Percentiles rank a stretch among this genome's conserved stretches.
These are phyloP conservation scores for Astrothelium macrocarpum DNA, from an alignment of 495 filamentous ascomycete species.

Conservation along the genomic window DNA sequence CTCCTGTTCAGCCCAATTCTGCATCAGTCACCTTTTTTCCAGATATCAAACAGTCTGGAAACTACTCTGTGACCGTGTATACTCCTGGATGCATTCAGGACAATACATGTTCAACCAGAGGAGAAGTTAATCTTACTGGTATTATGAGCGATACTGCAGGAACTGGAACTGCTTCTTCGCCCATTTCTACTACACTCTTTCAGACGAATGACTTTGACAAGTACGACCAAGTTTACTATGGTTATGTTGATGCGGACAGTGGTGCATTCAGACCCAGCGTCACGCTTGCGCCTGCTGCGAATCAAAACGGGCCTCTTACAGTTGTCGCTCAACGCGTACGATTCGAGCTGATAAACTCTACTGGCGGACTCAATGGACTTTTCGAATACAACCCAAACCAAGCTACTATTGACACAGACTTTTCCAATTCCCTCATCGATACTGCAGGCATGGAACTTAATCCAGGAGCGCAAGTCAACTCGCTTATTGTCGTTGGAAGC, in stretches of 20 bases:
- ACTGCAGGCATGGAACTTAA: conserved; percentile 59
- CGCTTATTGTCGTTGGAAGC: conserved; percentile 48
- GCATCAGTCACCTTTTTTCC: conserved; percentile 62
- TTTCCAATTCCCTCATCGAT: conserved; percentile 63
- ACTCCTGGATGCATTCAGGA: conserved; percentile 86
- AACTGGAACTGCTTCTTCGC: conserved; percentile 34
- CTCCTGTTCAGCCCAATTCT: conserved; percentile 36
- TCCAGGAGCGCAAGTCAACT: conserved; percentile 52
- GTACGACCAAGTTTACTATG: conserved; percentile 82
- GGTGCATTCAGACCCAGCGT: conserved; percentile 69
- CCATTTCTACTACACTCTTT: conserved; percentile 46
- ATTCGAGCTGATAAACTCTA: conserved; percentile 61
- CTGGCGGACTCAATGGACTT: conserved; percentile 72
- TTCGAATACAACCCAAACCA: conserved; percentile 76
- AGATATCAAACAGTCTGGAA: conserved; percentile 78
- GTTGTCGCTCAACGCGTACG: conserved; percentile 79
- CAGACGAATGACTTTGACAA: conserved; percentile 94
- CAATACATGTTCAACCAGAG: conserved; percentile 61
- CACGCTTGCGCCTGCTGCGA: conserved; percentile 59
- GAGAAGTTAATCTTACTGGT: conserved; percentile 70
- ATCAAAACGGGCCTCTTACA: conserved; percentile 55
- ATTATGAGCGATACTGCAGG: conserved; percentile 39
- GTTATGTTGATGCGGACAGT: conserved; percentile 66
- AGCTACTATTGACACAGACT: conserved; percentile 49
- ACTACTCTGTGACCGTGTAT: conserved; percentile 79